Conservation (phyloP, 495 filamentous ascomycete genomes). For the Venustampulla echinocandica region DNA sequence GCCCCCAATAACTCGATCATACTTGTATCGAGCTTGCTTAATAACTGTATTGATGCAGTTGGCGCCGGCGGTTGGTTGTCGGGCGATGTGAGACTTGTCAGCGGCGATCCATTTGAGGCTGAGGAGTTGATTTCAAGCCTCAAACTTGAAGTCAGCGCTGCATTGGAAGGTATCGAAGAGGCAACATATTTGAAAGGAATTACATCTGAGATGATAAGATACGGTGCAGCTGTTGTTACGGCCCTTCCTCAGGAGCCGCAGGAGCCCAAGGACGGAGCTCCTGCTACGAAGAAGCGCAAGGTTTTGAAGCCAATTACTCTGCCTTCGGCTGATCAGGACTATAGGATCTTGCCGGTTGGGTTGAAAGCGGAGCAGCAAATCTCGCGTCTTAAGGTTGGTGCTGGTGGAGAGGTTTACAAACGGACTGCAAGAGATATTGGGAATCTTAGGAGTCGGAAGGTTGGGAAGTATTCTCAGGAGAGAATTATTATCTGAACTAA, state of each 20-base stretch:
- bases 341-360: slow-evolving; percentile 54
- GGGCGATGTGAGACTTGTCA: slow-evolving; percentile 41
- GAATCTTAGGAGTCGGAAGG: slow-evolving; percentile 59
- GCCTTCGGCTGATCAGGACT: slow-evolving; percentile 10
- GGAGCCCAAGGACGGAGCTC: slow-evolving; percentile 11
- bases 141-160: slow-evolving; percentile 64
- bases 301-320: slow-evolving; percentile 22
- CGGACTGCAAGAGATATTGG: slow-evolving; percentile 63
- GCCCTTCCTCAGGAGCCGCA: background rate
- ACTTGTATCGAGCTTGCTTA: slow-evolving; percentile 58
- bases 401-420: slow-evolving; percentile 52
- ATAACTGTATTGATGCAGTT: slow-evolving; percentile 73
- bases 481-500: slow-evolving; percentile 49
- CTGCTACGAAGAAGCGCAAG: slow-evolving; percentile 12
- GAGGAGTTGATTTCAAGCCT: slow-evolving; percentile 60
- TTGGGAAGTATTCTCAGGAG: slow-evolving; percentile 70
- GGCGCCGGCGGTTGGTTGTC: slow-evolving; percentile 75
- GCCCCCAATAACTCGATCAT: slow-evolving; percentile 46
- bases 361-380: slow-evolving; percentile 52
- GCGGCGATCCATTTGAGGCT: slow-evolving; percentile 34
- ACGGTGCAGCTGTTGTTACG: slow-evolving; percentile 40
- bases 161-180: slow-evolving; percentile 69
- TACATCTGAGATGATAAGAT: slow-evolving; percentile 61
- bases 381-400: slow-evolving; percentile 47
- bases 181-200: slow-evolving; percentile 59